Evolutionary conservation across 441 rosid species (phyloP).

Genomic region (Erysimum pusillum): DNA sequence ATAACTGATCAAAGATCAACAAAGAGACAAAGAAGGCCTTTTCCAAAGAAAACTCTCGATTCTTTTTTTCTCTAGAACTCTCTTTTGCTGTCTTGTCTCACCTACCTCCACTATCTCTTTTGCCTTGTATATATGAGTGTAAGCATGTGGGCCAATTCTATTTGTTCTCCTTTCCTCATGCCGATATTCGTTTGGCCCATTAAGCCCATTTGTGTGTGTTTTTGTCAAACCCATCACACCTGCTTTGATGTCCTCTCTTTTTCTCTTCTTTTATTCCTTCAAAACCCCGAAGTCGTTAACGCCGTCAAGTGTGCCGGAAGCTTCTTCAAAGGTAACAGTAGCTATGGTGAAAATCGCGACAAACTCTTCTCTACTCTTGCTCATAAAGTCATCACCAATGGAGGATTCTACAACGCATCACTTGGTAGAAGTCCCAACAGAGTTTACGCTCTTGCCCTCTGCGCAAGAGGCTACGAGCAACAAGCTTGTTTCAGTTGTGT

Average conservation of each 20-base stretch:
- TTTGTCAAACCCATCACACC: too few relatives aligned
- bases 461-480: slow-evolving; percentile 23
- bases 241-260: neutral
- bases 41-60: too few relatives aligned
- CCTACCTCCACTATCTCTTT: too few relatives aligned
- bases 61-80: too few relatives aligned
- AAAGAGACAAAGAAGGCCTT: too few relatives aligned
- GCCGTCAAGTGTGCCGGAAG: slow-evolving; percentile 1
- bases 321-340: neutral
- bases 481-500: slow-evolving; percentile 23
- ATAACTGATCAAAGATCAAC: too few relatives aligned
- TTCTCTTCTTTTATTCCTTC: neutral
- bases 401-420: slow-evolving; percentile 47
- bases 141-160: too few relatives aligned
- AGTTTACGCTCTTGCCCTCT: slow-evolving; percentile 42
- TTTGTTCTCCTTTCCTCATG: too few relatives aligned
- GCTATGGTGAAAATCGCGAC: neutral
- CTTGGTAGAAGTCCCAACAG: slow-evolving; percentile 19
- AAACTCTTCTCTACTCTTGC: slow-evolving; percentile 39
- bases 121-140: too few relatives aligned
- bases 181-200: too few relatives aligned
- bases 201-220: too few relatives aligned
- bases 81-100: too few relatives aligned
- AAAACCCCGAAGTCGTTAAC: slow-evolving; percentile 2
- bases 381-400: slow-evolving; percentile 7